These are phyloP conservation scores for Plasmodium fragile DNA, from an alignment of 169 alveolate species.

Conservation along the genomic window DNA sequence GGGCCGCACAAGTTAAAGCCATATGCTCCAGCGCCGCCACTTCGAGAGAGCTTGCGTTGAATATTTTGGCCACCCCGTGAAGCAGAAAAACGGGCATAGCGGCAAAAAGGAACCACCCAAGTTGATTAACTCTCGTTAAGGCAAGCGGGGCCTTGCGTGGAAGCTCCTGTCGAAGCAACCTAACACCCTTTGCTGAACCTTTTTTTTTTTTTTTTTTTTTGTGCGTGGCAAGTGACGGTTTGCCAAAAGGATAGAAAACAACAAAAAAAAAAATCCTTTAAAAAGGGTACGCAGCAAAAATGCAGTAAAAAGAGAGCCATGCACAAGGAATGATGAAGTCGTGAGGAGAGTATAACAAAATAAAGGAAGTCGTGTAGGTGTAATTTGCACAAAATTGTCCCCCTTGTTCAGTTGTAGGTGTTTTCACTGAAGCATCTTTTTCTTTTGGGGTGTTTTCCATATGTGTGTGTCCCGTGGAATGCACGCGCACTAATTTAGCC, in stretches of 20 bases:
- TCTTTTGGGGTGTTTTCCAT: not conserved
- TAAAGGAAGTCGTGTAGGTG: not conserved
- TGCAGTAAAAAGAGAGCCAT: not conserved
- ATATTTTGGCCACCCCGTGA: not conserved
- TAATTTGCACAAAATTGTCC: not conserved
- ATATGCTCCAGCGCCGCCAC: not conserved
- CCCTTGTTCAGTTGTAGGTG: not conserved
- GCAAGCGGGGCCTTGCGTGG: not conserved
- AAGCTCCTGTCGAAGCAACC: not conserved
- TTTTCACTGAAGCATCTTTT: not conserved
- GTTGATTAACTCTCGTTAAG: not conserved
- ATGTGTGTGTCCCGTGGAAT: not conserved
- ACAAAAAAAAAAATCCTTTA: no score
- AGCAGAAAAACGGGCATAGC: not conserved
- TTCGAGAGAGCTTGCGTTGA: not conserved
- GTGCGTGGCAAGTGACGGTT: not conserved
- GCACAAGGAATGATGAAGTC: not conserved
- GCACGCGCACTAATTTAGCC: not conserved
- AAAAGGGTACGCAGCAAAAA: not conserved
- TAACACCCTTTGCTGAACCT: not conserved
- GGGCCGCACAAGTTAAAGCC: not conserved
- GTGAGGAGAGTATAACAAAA: not conserved
- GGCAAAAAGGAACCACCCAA: not conserved
- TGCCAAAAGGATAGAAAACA: not conserved
- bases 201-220: no score